Percentiles rank a stretch among this genome's conserved stretches.
phyloP scores from a whole-genome alignment of 2,329 filamentous ascomycete species.

The Chalaropsis thielavioides region DNA sequence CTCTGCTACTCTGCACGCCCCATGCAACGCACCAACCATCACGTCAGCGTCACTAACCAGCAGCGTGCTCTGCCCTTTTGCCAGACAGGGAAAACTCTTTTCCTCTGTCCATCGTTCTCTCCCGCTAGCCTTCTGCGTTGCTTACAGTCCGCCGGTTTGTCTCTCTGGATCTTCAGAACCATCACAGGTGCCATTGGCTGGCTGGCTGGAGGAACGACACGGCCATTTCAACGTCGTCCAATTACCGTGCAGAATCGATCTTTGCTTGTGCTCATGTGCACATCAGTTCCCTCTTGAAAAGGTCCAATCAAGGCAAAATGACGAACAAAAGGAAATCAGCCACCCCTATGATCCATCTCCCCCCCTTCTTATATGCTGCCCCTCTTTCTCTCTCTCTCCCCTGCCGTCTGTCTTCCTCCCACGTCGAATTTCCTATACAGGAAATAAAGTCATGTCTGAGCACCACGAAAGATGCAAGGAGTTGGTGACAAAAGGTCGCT shows the following conservation, averaged over 20 bases:
- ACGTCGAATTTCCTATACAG: background rate
- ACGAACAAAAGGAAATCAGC: background rate
- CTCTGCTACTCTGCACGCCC: background rate
- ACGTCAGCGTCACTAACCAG: background rate
- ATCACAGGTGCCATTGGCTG: too few relatives aligned
- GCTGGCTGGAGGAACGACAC: background rate
- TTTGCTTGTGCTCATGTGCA: background rate
- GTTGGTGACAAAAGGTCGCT: constrained; percentile 3
- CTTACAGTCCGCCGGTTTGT: background rate
- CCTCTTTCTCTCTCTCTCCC: background rate
- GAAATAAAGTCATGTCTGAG: background rate
- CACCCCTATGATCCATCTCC: too few relatives aligned
- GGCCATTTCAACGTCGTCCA: background rate
- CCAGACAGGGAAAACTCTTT: background rate
- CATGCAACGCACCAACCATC: constrained; percentile 4
- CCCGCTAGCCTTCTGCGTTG: background rate
- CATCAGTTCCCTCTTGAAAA: background rate
- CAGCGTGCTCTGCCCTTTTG: background rate
- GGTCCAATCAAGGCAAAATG: background rate
- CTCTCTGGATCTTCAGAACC: too few relatives aligned
- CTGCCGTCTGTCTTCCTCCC: background rate
- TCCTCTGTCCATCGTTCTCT: background rate
- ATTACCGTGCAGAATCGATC: background rate
- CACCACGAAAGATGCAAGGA: background rate
- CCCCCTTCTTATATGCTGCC: background rate